A percentile compares a stretch with the other conserved stretches of the same genome.
Conservation (phyloP, 495 filamentous ascomycete genomes). For the Chaetomium tenue region DNA sequence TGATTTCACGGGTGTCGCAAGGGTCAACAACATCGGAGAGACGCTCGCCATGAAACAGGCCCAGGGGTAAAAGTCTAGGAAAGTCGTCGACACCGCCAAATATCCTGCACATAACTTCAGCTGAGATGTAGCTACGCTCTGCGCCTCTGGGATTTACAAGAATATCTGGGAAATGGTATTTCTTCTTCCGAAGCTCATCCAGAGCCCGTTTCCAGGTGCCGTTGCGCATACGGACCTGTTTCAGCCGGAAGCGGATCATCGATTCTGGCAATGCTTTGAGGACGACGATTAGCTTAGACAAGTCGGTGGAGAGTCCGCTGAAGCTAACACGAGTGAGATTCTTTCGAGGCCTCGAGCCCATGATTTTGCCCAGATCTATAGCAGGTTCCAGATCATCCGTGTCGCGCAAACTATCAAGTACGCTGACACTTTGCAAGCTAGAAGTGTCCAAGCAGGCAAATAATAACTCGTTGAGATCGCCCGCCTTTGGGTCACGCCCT, state of each 20-base stretch:
- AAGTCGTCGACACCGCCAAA: too few relatives aligned
- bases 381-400: neutral
- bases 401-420: too few relatives aligned
- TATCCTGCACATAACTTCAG: too few relatives aligned
- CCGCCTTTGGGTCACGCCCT: too few relatives aligned
- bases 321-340: conserved; percentile 7
- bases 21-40: too few relatives aligned
- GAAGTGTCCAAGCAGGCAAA: conserved; percentile 16
- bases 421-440: neutral
- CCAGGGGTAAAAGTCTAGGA: too few relatives aligned
- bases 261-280: conserved; percentile 10
- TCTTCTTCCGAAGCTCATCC: conserved; percentile 18
- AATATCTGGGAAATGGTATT: neutral
- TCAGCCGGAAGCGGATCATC: neutral
- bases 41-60: too few relatives aligned
- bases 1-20: too few relatives aligned
- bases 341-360: conserved; percentile 1
- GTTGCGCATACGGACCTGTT: conserved; percentile 6
- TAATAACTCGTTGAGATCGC: conserved; percentile 13
- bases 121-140: too few relatives aligned
- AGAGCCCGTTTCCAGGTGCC: conserved; percentile 16
- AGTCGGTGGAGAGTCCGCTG: neutral
- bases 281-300: neutral
- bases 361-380: neutral
- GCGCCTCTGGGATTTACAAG: neutral